phyloP scores from a whole-genome alignment of 1,139 yeast species.

The Suhomyces choctaworum region DNA sequence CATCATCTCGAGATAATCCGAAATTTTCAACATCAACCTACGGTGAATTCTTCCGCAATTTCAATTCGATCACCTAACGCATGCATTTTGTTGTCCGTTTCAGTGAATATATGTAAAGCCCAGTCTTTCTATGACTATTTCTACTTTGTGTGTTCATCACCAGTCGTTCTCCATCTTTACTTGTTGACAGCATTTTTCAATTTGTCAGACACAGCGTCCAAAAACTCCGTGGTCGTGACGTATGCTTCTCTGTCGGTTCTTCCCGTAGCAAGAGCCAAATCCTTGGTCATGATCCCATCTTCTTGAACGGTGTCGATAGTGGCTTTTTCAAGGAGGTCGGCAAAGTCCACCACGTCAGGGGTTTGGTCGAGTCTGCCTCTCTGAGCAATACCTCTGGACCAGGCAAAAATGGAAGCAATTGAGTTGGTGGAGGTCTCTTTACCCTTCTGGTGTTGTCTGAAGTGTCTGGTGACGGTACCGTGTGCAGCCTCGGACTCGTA shows the following conservation, averaged over 20 bases:
- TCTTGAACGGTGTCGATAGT: constrained; percentile 81
- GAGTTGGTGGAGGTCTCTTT: constrained; percentile 98
- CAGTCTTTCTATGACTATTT: too few species aligned
- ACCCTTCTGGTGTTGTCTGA: constrained; percentile 91
- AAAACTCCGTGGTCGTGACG: constrained; percentile 88
- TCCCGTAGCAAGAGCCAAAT: constrained; percentile 85
- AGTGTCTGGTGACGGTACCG: constrained; percentile 96
- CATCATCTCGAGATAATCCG: too few species aligned
- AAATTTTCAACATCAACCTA: too few species aligned
- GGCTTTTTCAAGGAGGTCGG: constrained; percentile 73
- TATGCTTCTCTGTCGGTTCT: constrained; percentile 76
- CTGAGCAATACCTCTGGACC: constrained; percentile 91
- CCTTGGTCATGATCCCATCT: constrained; percentile 94
- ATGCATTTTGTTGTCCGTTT: too few species aligned
- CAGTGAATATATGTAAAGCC: too few species aligned
- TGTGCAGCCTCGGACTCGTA: constrained; percentile 97
- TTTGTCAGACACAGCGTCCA: constrained; percentile 66
- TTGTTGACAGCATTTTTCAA: constrained; percentile 22
- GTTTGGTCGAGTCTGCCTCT: constrained; percentile 88
- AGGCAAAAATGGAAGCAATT: constrained; percentile 95
- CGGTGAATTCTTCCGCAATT: too few species aligned
- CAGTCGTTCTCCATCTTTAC: too few species aligned
- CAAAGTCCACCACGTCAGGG: constrained; percentile 81
- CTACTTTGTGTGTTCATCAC: too few species aligned
- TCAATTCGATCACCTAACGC: too few species aligned